Conservation (phyloP, 495 filamentous ascomycete species). For the Aspergillus affinis region DNA sequence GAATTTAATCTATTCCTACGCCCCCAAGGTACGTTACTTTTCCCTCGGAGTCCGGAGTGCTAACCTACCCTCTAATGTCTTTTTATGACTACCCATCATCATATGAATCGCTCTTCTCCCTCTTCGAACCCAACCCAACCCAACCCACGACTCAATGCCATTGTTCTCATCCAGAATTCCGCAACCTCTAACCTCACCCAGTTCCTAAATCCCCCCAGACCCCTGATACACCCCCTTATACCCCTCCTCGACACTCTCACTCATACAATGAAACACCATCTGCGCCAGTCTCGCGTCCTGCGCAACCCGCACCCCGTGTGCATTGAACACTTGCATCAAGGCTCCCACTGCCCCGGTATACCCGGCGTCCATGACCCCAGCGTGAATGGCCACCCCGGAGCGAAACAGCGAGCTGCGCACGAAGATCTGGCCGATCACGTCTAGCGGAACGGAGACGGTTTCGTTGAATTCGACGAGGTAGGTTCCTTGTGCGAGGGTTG, state of each 20-base stretch:
- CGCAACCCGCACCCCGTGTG: constrained; percentile 31
- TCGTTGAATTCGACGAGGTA: constrained; percentile 52
- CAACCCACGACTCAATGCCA: too few relatives aligned
- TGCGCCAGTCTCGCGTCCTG: constrained; percentile 43
- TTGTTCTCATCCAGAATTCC: not conserved
- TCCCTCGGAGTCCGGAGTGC: too few relatives aligned
- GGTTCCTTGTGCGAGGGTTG: constrained; percentile 26
- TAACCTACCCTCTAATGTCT: too few relatives aligned
- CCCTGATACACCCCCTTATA: constrained; percentile 45
- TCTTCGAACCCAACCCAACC: too few relatives aligned
- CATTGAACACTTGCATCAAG: constrained; percentile 43
- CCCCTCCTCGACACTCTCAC: constrained; percentile 31
- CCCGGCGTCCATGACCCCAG: constrained; percentile 48
- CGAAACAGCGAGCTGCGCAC: constrained; percentile 40
- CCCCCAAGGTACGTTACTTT: too few relatives aligned
- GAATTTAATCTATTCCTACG: too few relatives aligned
- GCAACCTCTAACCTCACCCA: not conserved
- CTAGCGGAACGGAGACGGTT: constrained; percentile 36
- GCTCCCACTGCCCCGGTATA: constrained; percentile 48
- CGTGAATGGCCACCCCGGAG: constrained; percentile 35
- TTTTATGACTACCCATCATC: too few relatives aligned
- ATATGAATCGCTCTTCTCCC: too few relatives aligned
- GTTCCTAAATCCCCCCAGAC: not conserved
- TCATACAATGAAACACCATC: constrained; percentile 39
- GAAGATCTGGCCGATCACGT: constrained; percentile 43